These are phyloP conservation scores for Fusarium sp. DNA, from an alignment of 2,329 filamentous ascomycete species.

Conservation along the genomic window DNA sequence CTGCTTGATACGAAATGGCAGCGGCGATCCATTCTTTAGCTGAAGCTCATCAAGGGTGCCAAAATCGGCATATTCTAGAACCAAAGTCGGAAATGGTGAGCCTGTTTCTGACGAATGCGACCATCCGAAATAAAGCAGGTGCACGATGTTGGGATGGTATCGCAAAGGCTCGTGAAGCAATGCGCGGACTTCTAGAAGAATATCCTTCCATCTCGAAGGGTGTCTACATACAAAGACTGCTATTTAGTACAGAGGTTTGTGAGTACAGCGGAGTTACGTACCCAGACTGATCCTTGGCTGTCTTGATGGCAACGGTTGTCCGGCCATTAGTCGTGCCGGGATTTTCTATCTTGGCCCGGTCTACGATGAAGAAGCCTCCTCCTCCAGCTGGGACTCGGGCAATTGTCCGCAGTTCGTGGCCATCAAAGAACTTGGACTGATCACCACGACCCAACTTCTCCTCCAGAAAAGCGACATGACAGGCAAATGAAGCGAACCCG, in stretches of 20 bases:
- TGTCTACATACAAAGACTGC: background rate
- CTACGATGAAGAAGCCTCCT: constrained; percentile 13
- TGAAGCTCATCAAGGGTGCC: constrained; percentile 9
- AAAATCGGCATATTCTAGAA: constrained; percentile 6
- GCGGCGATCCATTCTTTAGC: background rate
- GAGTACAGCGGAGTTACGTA: background rate
- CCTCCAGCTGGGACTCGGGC: constrained; percentile 1
- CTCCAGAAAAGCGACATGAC: constrained; percentile 12
- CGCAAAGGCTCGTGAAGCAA: constrained; percentile 5
- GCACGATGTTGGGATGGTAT: constrained; percentile 13
- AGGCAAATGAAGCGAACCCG: constrained; percentile 11
- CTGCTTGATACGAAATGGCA: constrained; percentile 9
- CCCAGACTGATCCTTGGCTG: constrained; percentile 9
- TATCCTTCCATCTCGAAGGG: constrained; percentile 13
- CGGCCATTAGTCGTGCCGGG: background rate
- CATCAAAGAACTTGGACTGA: constrained; percentile 12
- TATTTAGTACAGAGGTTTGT: background rate
- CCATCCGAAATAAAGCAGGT: constrained; percentile 10
- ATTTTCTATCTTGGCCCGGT: constrained; percentile 5
- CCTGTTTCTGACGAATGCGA: constrained; percentile 7
- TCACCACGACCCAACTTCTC: constrained; percentile 2
- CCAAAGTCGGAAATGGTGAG: constrained; percentile 4
- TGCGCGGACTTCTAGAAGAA: constrained; percentile 11
- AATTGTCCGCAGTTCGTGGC: constrained; percentile 1
- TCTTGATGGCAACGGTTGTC: constrained; percentile 6